Evolutionary conservation across 192 early-diverging fungal species (phyloP).

Genomic region (Oehlia diaphana): DNA sequence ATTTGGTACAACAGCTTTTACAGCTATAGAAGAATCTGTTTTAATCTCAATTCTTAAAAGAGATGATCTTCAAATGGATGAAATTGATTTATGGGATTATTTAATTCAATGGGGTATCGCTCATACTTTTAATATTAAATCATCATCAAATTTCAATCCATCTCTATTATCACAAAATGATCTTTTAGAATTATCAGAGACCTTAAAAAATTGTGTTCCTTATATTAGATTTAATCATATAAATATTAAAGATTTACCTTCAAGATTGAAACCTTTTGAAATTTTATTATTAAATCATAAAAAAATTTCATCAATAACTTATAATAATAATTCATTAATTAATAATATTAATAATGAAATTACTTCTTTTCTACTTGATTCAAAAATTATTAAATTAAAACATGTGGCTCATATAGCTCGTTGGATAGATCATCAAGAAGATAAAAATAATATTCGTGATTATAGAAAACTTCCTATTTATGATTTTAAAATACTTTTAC

Average conservation of each 20-base stretch:
- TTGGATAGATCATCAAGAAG: constrained; percentile 21
- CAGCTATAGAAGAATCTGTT: background rate
- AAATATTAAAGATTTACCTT: constrained; percentile 1
- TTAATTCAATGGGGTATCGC: constrained; percentile 16
- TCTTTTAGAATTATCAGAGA: background rate
- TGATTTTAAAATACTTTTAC: constrained; percentile 3
- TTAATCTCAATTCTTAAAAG: background rate
- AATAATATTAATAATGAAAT: too few relatives aligned
- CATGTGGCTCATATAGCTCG: constrained; percentile 2
- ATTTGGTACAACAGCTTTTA: background rate
- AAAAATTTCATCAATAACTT: too few relatives aligned
- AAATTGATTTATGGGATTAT: constrained; percentile 18
- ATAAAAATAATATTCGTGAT: background rate
- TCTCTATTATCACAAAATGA: background rate
- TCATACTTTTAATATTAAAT: background rate
- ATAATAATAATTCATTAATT: too few relatives aligned
- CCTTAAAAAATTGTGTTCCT: background rate
- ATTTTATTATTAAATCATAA: background rate
- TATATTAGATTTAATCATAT: constrained; percentile 12
- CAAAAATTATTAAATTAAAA: constrained; percentile 17
- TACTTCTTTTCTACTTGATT: background rate
- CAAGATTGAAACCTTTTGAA: background rate
- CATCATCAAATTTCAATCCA: background rate
- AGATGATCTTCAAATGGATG: constrained; percentile 16
- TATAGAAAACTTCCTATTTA: background rate